phyloP scores from a whole-genome alignment of 129 eudicot species.

The Saussurea involucrata region DNA sequence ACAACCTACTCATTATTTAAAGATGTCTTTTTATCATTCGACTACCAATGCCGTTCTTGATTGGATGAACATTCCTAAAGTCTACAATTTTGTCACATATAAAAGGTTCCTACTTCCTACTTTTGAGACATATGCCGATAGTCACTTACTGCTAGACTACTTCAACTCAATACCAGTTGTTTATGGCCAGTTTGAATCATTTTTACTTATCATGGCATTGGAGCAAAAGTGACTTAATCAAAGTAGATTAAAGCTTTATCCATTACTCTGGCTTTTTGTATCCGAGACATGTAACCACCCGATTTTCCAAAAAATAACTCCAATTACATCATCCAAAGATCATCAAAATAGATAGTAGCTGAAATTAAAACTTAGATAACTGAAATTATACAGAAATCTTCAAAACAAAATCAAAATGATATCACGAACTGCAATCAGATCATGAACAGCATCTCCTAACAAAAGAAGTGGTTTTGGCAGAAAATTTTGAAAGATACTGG shows the following conservation, averaged over 20 bases:
- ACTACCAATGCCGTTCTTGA: slow-evolving; percentile 2
- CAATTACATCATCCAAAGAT: neutral
- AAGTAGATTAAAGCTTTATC: neutral
- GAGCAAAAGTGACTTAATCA: neutral
- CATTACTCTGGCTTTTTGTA: neutral
- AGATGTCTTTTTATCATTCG: slow-evolving; percentile 11
- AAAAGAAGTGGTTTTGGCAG: neutral
- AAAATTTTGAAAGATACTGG: neutral
- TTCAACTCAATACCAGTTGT: neutral
- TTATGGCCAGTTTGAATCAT: neutral
- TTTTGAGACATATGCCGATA: neutral
- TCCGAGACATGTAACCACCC: neutral
- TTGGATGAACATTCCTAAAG: slow-evolving; percentile 2
- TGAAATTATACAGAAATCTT: neutral
- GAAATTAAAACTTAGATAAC: neutral
- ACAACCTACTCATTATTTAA: slow-evolving; percentile 10
- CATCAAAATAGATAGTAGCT: neutral
- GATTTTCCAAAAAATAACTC: neutral
- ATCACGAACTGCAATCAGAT: neutral
- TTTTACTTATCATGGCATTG: neutral
- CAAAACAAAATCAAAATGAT: neutral
- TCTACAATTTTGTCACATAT: slow-evolving; percentile 12
- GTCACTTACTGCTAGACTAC: neutral
- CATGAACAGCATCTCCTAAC: neutral
- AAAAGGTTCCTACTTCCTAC: slow-evolving; percentile 4